Base-by-base conservation (phyloP, 2,329 filamentous ascomycete species). In the Fusarium transvaalense region DNA sequence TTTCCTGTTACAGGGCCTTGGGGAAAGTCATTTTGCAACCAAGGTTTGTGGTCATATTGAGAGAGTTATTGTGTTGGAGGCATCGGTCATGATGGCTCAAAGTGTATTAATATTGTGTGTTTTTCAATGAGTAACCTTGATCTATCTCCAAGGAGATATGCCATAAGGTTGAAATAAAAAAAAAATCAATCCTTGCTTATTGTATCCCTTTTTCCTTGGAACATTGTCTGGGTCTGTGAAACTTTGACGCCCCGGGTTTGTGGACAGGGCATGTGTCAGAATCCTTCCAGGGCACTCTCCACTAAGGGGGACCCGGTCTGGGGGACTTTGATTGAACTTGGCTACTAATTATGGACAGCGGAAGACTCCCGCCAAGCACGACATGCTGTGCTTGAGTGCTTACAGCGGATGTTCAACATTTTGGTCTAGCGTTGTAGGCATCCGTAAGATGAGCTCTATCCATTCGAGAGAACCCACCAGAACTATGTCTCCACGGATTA, bases 221-320 rank as follows among this genome's bases (percentile, higher is more conserved):
- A 52, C 55, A 53, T 46, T 47, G 29, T 43, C 41, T 48, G 9
- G 37, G 41, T 46, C 56, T 57, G 51, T 62, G 61, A 68, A 68
- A 68, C 65, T 69, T 56, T 68, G 55, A 60, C 61, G 66, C 66
- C 66, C 59, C 35, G 14, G 61, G 41, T 65, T 42, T 29, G 29
- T 45, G 50, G 58, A n/a, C 29, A 34, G 53, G 64, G 65, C 55
- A 56, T 61, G 63, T 66, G 61, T 61, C 61, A 65, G 45, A 55
- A 65, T 56, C 61, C 43, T 45, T 56, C 61, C 51, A 57, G 43
- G 29, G 43, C 32, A 38, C 32, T 50, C 47, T 38, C 47, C 32
- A 50, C 32, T 27, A 38, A 37, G 32, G 47, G 32, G 23, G 21
- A 34, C 21, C 12, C 32, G 34, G 32, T 19, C 46, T 50, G 32